Percentiles rank a stretch among this genome's conserved stretches.
phyloP scores from a whole-genome alignment of 352 stramenopile genomes.

The Phytophthora rubi region DNA sequence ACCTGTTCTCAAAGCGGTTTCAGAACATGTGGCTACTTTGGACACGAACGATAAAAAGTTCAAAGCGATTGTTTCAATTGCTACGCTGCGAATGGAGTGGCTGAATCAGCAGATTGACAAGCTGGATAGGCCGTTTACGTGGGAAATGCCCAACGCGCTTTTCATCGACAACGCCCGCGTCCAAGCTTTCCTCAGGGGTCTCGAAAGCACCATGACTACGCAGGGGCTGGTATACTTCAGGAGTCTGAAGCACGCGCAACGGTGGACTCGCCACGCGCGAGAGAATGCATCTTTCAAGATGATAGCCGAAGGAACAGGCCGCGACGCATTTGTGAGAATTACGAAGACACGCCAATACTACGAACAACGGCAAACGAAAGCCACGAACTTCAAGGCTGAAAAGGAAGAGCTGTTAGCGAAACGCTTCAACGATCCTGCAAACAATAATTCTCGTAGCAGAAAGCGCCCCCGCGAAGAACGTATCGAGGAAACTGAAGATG shows the following conservation, averaged over 20 bases:
- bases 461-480: neutral
- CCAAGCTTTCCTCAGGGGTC: constrained; percentile 12
- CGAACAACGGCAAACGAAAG: constrained; percentile 6
- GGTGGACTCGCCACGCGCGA: constrained; percentile 9
- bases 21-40: neutral
- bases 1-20: constrained; percentile 1
- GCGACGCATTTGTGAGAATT: constrained; percentile 24
- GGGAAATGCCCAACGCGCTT: constrained; percentile 13
- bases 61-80: constrained; percentile 1
- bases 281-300: constrained; percentile 15
- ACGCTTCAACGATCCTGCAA: neutral
- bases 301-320: constrained; percentile 16
- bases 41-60: constrained; percentile 10
- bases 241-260: constrained; percentile 12
- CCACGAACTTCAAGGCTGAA: constrained; percentile 11
- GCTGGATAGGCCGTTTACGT: constrained; percentile 7
- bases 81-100: constrained; percentile 7
- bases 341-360: constrained; percentile 20
- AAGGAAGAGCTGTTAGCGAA: constrained; percentile 8
- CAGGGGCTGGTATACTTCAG: constrained; percentile 10
- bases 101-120: constrained; percentile 11
- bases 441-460: neutral
- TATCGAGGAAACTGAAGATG: neutral
- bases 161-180: constrained; percentile 1
- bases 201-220: constrained; percentile 14